Evolutionary conservation across 2,329 filamentous ascomycete genomes (phyloP).

Genomic region (Microdochium bolleyi): DNA sequence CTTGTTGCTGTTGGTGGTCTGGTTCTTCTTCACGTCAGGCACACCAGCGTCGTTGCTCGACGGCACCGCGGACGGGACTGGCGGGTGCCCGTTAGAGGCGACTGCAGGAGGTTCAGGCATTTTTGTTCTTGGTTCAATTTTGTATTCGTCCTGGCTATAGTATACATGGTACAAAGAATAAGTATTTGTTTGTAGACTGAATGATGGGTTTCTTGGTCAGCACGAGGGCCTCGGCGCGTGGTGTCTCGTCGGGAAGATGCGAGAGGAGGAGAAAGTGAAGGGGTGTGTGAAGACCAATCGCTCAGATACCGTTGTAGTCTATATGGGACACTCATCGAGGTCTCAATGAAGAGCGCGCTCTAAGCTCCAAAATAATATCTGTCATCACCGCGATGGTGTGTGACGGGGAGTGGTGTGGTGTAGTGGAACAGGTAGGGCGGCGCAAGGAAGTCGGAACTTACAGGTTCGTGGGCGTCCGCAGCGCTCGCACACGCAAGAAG

Average conservation of each 20-base stretch:
- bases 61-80: conserved; percentile 75
- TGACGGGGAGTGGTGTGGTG: too few relatives aligned
- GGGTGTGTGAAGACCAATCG: conserved; percentile 28
- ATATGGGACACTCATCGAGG: conserved; percentile 60
- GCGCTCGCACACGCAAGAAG: not conserved
- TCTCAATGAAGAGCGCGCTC: conserved; percentile 39
- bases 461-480: not conserved
- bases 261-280: conserved; percentile 9
- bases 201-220: not conserved
- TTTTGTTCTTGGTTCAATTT: not conserved
- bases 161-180: conserved; percentile 1
- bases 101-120: not conserved
- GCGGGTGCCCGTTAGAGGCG: conserved; percentile 67
- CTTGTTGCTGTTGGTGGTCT: not conserved
- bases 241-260: conserved; percentile 8
- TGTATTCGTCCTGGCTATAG: not conserved
- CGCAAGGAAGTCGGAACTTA: not conserved
- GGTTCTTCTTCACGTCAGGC: not conserved
- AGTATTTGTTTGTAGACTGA: not conserved
- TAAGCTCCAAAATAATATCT: conserved; percentile 45
- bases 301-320: conserved; percentile 99
- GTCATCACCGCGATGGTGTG: conserved; percentile 50
- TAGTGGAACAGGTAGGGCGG: not conserved
- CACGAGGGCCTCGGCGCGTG: conserved; percentile 5
- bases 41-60: conserved; percentile 42